Evolutionary conservation across 2,329 filamentous ascomycete species (phyloP).

Genomic region (Cladosporium velox): DNA sequence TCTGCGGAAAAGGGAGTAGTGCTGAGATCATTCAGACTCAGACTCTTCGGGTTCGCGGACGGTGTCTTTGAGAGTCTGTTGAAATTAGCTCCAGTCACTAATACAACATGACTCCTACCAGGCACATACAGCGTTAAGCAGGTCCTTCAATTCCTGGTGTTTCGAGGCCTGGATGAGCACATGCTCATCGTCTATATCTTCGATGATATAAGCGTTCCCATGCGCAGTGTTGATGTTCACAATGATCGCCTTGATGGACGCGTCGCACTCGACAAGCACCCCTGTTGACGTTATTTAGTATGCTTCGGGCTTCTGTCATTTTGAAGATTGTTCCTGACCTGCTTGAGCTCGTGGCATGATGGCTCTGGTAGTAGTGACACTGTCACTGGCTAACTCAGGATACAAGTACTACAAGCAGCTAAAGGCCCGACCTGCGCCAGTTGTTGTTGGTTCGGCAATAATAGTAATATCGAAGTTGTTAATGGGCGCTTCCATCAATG

Average conservation of each 20-base stretch:
- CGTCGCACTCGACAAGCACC: slow-evolving; percentile 77
- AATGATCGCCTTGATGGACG: slow-evolving; percentile 86
- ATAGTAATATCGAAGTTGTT: neutral
- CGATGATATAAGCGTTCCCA: slow-evolving; percentile 73
- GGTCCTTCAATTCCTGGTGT: slow-evolving; percentile 65
- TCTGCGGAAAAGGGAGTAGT: neutral
- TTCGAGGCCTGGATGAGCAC: slow-evolving; percentile 75
- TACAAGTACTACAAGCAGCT: neutral
- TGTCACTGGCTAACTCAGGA: neutral
- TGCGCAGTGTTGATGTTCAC: slow-evolving; percentile 69
- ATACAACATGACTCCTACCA: neutral
- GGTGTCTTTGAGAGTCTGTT: slow-evolving; percentile 40
- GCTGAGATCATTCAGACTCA: slow-evolving; percentile 36
- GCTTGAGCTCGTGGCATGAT: slow-evolving; percentile 17
- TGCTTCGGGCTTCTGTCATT: neutral
- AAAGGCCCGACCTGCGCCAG: neutral
- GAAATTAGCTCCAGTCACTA: neutral
- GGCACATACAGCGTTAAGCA: slow-evolving; percentile 64
- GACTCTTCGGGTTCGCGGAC: slow-evolving; percentile 42
- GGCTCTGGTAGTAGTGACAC: neutral
- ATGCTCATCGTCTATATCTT: slow-evolving; percentile 76
- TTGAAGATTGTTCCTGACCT: slow-evolving; percentile 4
- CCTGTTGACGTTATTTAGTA: slow-evolving; percentile 45
- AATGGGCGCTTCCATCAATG: neutral
- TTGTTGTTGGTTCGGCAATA: neutral